Base-by-base conservation (phyloP, 164 flowering plant genomes). In the Taxillus chinensis region DNA sequence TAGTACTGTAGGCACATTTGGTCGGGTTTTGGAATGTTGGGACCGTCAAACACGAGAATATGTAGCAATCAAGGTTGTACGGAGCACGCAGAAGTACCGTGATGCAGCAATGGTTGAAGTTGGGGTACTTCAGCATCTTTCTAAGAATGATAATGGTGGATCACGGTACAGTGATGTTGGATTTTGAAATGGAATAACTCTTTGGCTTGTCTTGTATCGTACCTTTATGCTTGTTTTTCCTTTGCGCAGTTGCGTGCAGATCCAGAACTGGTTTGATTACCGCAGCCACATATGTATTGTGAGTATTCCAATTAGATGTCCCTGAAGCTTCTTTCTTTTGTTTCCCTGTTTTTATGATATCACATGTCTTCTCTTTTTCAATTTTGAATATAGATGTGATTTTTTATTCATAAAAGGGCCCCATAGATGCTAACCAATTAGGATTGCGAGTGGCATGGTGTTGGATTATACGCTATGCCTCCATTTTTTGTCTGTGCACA, bases 1-100 rank as follows among this genome's bases (percentile, higher is more conserved):
- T 82, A 69, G 77, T 87, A 66, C 77, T 87, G 87, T 79, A 92
- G 98, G 98, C 83, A 92, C 98, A 52, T 90, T 90, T 80, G 93
- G 96, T 55, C 93, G 86, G 52, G 96, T 92, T 64, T 82, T 92
- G 87, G 96, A 92, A 73, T 92, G 98, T 75, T 88, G 90, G 95
- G 98, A 92, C 67, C 85, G 87, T 53, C 68, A 86, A 73, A 75
- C 73, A 55, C 73, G 68, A 17, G 90, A 85, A 37, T 66, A 63
- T 69, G 96, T 92, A 60, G 96, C 96, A 9, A 74, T 90, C 65
- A 92, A 92, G 72, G 83, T 92, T 43, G 84, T 90, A 49, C 78
- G 96, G 38, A 85, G 93, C 75, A 77, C 79, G 50, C 67, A 71
- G 12, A 86, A 86, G 69, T 90, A 92, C 63, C 92, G 95, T 64